Conservation (phyloP, 805 yeast genomes). For the Wickerhamiella bombiphila region DNA sequence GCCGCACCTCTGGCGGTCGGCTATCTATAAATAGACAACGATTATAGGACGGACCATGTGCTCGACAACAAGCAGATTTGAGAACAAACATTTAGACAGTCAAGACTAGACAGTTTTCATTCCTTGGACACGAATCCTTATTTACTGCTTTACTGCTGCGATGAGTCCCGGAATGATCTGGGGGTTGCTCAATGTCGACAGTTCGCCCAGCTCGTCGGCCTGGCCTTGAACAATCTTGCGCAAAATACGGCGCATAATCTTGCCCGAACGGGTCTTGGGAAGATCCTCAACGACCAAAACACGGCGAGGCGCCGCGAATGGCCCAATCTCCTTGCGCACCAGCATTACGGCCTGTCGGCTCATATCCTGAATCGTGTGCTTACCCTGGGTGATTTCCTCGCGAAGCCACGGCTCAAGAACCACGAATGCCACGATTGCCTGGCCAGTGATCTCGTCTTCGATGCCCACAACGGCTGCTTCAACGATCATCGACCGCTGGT, state of each 20-base stretch:
- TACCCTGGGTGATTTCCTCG: conserved; percentile 29
- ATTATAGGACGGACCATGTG: no score
- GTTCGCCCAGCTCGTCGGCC: conserved; percentile 84
- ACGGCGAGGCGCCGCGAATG: conserved; percentile 89
- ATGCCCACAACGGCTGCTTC: conserved; percentile 97
- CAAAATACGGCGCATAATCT: conserved; percentile 95
- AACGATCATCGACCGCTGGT: conserved; percentile 64
- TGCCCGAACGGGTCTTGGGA: conserved; percentile 97
- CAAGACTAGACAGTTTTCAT: no score
- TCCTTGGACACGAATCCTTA: no score
- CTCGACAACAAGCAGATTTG: no score
- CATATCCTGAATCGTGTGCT: conserved; percentile 25
- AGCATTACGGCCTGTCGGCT: conserved; percentile 65
- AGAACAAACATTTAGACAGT: no score
- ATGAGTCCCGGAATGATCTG: conserved; percentile 67
- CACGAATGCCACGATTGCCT: conserved; percentile 92
- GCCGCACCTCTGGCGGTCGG: no score
- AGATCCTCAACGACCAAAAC: conserved; percentile 74
- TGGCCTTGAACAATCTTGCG: conserved; percentile 88
- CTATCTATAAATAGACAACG: no score
- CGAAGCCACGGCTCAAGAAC: conserved; percentile 40
- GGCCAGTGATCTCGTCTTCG: conserved; percentile 91
- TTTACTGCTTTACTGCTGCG: conserved; percentile 48
- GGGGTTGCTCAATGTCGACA: conserved; percentile 79
- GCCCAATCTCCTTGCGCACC: conserved; percentile 83